Evolutionary conservation across 2,329 filamentous ascomycete genomes (phyloP), one percentile per base, ranked within the genome.

Genomic region (Scedosporium boydii): DNA sequence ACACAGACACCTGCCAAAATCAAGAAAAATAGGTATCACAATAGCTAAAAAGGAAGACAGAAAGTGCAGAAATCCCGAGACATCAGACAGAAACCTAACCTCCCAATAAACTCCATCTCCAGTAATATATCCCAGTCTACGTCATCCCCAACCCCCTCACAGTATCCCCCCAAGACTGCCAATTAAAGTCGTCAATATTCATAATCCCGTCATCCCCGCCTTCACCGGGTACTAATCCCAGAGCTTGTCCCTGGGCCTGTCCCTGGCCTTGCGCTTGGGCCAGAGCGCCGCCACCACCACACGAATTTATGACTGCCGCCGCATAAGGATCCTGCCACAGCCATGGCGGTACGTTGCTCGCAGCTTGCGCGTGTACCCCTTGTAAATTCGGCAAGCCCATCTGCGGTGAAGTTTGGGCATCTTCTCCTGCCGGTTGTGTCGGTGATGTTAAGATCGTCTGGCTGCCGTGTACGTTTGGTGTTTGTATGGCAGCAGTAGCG

Each of bases 171-270:
- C 62, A 63, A 3, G 56, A 41, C 3, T 51, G 48, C 60, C 62
- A 63, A 38, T 62, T 55, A 44, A 62, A 61, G 2, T 62, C 62
- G 9, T 58, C 64, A 38, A 63, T 42, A n/a, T 65, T 62, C 64
- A 65, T 62, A 14, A 21, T 16, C 9, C 62, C 58, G 6, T 48
- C 41, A 29, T 64, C 61, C 14, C 42, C 38, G 9, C 34, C 38
- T 2, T 46, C 21, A 34, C 29, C 29, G 2, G 29, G 29, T 7
- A 60, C 23, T 21, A 56, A 53, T 2, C 44, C 57, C 3, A 26
- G 41, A n/a, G 26, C 38, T 51, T 48, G 48, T n/a, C n/a, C 41
- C 48, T 26, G 48, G 10, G 12, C 48, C 23, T 18, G 48, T 2
- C 48, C 44, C 18, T 48, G 44, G 4, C 44, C 44, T 21, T 48